Conservation (phyloP, 208 protist species). For the Leishmania guyanensis region DNA sequence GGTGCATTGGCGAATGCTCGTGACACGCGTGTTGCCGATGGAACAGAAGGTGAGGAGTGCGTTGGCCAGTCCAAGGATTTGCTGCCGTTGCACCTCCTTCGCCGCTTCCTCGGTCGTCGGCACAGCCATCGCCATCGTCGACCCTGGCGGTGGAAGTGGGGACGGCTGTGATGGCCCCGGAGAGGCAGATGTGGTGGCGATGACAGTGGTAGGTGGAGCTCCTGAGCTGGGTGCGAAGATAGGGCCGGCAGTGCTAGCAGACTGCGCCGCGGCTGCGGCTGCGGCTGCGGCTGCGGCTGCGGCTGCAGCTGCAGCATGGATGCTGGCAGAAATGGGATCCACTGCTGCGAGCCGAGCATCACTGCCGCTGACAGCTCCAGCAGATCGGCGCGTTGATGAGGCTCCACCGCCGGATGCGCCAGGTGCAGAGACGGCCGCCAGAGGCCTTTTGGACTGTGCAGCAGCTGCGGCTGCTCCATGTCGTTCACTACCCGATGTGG, state of each 20-base stretch:
- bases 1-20: constrained; percentile 79
- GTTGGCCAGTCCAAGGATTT: constrained; percentile 72
- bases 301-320: constrained; percentile 11
- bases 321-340: constrained; percentile 14
- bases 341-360: not conserved
- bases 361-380: not conserved
- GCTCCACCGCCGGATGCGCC: not conserved
- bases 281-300: not conserved
- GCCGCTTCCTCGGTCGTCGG: not conserved
- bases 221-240: not conserved
- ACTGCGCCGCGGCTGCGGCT: not conserved
- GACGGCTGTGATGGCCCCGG: not conserved
- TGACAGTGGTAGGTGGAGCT: not conserved
- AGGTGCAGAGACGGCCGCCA: not conserved
- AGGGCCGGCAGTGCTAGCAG: not conserved
- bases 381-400: not conserved
- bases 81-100: constrained; percentile 39
- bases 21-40: constrained; percentile 56
- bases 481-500: constrained; percentile 15
- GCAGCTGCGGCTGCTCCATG: not conserved
- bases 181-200: constrained; percentile 1
- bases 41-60: constrained; percentile 57
- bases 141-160: not conserved
- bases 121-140: not conserved
- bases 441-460: not conserved